Evolutionary conservation across 2,329 filamentous ascomycete genomes (phyloP), one percentile per base, ranked within the genome.

Genomic region (Didymella keratinophila): DNA sequence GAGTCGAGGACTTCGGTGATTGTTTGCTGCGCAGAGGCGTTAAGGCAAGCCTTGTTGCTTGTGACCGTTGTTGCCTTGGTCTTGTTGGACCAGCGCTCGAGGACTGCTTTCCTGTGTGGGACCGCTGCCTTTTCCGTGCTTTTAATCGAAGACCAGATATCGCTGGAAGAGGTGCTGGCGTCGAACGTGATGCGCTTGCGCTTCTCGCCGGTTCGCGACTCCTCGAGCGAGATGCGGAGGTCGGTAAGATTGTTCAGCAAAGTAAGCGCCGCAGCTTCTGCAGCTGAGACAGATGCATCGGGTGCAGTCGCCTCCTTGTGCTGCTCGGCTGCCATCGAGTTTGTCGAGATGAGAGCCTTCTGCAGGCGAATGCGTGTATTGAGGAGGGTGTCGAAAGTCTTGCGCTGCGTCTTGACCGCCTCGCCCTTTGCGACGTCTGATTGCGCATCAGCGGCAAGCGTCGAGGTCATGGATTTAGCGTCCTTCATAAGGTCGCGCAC

Each of bases 331-430:
- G 65, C 61, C 62, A 76, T 67, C 1, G 92, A 89, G 76, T 97
- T 97, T 25, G 89, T 86, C 0, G 91, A 89, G 16, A 95, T 85
- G 14, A 99, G 79, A 1, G 91, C 92, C 76, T 97, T 98, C 76
- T 99, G 96, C 18, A 99, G 80, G 60, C 94, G 91, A 71, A 99
- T 97, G 20, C 95, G 88, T 14, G 93, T 86, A 78, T 97, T 96
- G 30, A 99, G 84, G 0, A 98, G 85, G 0, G 91, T 87, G 67
- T 98, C 94, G 71, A 97, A 99, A 0, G 89, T 87, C 61, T 89
- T 89, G 50, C 93, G 87, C 78, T 99, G 95, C 56, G 88, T 83
- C 69, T 93, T 94, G 36, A 99, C 91, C 0, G 94, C 94, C 53
- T 85, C 80, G 12, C 95, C 95, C 77, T 98, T 98, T 41, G 89